Evolutionary conservation across 306 rosid species (phyloP).

Genomic region (Dalbergia cochinchinensis): DNA sequence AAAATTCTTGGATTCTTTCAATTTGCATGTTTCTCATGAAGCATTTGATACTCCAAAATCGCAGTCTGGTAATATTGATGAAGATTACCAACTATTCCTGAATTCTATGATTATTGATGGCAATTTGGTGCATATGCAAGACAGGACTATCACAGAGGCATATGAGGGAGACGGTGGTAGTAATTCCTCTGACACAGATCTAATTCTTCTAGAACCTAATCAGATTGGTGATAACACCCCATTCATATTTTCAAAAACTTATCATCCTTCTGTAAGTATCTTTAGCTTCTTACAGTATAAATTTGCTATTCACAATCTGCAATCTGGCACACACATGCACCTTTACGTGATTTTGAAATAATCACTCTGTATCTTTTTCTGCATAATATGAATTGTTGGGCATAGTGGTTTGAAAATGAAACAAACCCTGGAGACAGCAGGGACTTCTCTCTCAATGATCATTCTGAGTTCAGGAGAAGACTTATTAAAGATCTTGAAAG

Average conservation of each 20-base stretch:
- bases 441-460: not conserved
- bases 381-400: conserved; percentile 15
- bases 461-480: conserved; percentile 58
- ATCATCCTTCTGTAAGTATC: conserved; percentile 54
- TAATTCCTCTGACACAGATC: conserved; percentile 58
- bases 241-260: conserved; percentile 37
- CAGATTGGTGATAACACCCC: conserved; percentile 48
- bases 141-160: conserved; percentile 30
- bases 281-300: conserved; percentile 11
- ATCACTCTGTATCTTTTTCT: conserved; percentile 6
- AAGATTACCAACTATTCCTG: conserved; percentile 21
- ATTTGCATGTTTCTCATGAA: conserved; percentile 12
- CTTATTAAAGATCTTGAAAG: conserved; percentile 63
- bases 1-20: not conserved
- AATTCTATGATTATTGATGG: conserved; percentile 37
- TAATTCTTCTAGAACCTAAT: conserved; percentile 46
- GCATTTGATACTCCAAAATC: conserved; percentile 3
- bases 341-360: not conserved
- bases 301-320: conserved; percentile 17
- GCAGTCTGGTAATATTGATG: conserved; percentile 16
- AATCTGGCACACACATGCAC: conserved; percentile 24
- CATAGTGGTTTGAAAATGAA: conserved; percentile 48
- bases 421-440: conserved; percentile 42
- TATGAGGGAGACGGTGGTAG: conserved; percentile 28
- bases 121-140: conserved; percentile 2